Base-by-base conservation (phyloP, 139 green algal species). In the Parachlorella kessleri region DNA sequence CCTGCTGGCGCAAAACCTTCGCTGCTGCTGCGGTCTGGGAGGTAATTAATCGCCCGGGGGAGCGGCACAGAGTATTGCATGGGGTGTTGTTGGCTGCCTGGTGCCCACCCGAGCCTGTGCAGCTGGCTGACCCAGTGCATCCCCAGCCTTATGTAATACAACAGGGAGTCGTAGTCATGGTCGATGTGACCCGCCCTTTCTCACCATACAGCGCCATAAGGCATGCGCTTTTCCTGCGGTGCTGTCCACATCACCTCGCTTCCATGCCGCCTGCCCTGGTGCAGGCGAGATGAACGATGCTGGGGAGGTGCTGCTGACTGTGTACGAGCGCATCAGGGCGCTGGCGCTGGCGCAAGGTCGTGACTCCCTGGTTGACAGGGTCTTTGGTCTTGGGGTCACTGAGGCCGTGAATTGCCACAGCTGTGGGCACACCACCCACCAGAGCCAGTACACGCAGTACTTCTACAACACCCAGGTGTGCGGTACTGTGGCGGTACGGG, bases 271-370 rank as follows among this genome's bases (percentile, higher is more conserved):
- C 67, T 55, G 14, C 8, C 23, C 37, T 55, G 36, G 33, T 59
- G 28, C 37, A 59, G 70, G 70, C 70, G 70, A 76, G 70, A 76
- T 76, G 70, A 66, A 76, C 70, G 70, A 76, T 6, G 70, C 70
- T 4, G 42, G 30, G 4, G 70, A 76, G 70, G 42, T 76, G 70
- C 70, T 76, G 42, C 41, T 76, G 4, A 66, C 70, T 7, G 32
- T 75, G 41, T 75, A 66, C 70, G 42, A 65, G 30, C 42, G 70
- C 18, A 41, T 83, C 40, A 36, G 30, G 32, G 3, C 28, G 53
- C 26, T 7, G 59, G 59, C 23, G 6, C 59, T 30, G 59, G 21
- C 21, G 59, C 23, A n/a, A n/a, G n/a, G n/a, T n/a, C n/a, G n/a
- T 7, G 59, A 18, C 23, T 18, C 6, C 23, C 6, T 33, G 59